phyloP scores from a whole-genome alignment of 2,329 filamentous ascomycete genomes.

The Daldinia sp. region DNA sequence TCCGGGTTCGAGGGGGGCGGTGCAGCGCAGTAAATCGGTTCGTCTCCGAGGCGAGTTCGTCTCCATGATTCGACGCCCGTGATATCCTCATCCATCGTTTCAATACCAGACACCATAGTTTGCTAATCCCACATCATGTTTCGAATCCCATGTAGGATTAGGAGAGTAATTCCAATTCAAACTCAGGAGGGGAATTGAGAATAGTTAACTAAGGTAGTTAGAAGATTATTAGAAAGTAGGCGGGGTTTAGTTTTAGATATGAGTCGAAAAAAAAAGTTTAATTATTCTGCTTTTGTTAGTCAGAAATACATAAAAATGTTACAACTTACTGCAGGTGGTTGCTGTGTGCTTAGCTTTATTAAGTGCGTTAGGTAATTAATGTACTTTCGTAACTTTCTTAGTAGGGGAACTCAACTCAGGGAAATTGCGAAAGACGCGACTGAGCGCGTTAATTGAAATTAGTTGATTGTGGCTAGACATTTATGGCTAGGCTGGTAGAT shows the following conservation, averaged over 20 bases:
- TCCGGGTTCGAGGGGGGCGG: constrained; percentile 50
- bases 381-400: constrained; percentile 1
- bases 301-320: background rate
- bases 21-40: constrained; percentile 63
- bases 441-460: constrained; percentile 49
- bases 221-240: background rate
- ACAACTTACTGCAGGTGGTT: background rate
- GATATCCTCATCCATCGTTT: constrained; percentile 42
- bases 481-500: constrained; percentile 23
- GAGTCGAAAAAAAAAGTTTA: background rate
- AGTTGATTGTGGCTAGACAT: constrained; percentile 28
- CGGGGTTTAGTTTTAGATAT: constrained; percentile 1
- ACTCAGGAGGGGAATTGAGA: background rate
- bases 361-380: background rate
- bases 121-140: constrained; percentile 16
- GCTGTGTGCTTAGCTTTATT: background rate
- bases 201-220: background rate
- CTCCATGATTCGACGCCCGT: constrained; percentile 40
- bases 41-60: constrained; percentile 48
- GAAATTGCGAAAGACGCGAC: constrained; percentile 28
- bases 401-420: background rate
- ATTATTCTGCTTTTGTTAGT: background rate
- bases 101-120: background rate
- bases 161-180: background rate
- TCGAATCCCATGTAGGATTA: constrained; percentile 2